phyloP scores from a whole-genome alignment of 306 rosid species.

The Pueraria montana region DNA sequence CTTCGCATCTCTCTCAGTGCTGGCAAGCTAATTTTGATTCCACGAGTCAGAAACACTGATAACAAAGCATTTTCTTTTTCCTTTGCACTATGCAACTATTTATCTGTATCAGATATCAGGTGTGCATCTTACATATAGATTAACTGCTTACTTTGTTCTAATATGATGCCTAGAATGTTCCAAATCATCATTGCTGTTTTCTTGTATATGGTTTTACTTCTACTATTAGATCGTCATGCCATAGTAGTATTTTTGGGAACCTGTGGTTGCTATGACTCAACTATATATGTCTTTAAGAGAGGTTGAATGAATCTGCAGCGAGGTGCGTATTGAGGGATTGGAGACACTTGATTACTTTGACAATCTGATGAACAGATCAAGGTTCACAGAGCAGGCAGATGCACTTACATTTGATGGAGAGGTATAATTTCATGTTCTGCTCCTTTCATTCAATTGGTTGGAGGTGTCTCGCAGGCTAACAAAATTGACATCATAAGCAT shows the following conservation, averaged over 20 bases:
- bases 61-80: conserved; percentile 68
- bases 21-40: conserved; percentile 74
- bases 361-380: conserved; percentile 59
- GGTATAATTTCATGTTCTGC: conserved; percentile 52
- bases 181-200: conserved; percentile 4
- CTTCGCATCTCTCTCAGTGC: conserved; percentile 68
- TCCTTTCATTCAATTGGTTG: conserved; percentile 3
- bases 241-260: background rate
- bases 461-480: background rate
- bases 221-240: too few relatives aligned
- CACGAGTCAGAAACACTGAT: conserved; percentile 74
- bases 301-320: conserved; percentile 62
- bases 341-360: conserved; percentile 87
- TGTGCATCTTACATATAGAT: conserved; percentile 42
- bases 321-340: conserved; percentile 85
- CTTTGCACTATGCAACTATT: conserved; percentile 70
- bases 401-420: conserved; percentile 83
- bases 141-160: background rate
- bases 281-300: conserved; percentile 37
- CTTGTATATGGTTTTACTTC: background rate
- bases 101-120: conserved; percentile 84
- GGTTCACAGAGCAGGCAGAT: conserved; percentile 90
- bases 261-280: background rate
- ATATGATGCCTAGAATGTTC: conserved; percentile 1
- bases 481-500: conserved; percentile 4